A percentile compares a stretch with the other conserved stretches of the same genome.
phyloP scores from a whole-genome alignment of 139 green algal species.

The Chlorella vulgaris region DNA sequence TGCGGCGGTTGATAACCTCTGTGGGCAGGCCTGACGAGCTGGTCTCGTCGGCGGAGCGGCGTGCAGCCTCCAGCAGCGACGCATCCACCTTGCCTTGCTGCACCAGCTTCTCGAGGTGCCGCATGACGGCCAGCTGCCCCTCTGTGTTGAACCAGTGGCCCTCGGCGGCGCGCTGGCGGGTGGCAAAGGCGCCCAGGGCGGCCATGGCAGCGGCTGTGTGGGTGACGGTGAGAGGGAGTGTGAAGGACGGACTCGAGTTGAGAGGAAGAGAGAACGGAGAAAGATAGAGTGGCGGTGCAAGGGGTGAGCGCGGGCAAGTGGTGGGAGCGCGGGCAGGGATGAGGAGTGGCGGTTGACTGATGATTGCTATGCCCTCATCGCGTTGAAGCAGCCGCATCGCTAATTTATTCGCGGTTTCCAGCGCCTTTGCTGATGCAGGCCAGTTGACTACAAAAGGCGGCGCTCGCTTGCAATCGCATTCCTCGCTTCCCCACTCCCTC shows the following conservation, averaged over 20 bases:
- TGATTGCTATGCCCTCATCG: too few species aligned
- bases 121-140: constrained; percentile 15
- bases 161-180: constrained; percentile 33
- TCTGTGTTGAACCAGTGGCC: constrained; percentile 33
- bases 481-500: neutral
- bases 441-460: neutral
- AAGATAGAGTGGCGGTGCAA: too few species aligned
- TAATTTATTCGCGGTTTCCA: too few species aligned
- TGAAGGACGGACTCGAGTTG: too few species aligned
- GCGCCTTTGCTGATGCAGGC: too few species aligned
- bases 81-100: constrained; percentile 20
- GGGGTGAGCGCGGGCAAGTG: too few species aligned
- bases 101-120: constrained; percentile 34
- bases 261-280: too few species aligned
- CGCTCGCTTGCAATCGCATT: too few species aligned
- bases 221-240: too few species aligned
- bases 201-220: neutral
- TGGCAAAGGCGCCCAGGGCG: constrained; percentile 23
- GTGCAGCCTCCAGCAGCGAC: constrained; percentile 17
- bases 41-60: neutral
- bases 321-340: too few species aligned
- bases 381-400: neutral
- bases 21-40: neutral
- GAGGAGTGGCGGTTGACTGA: too few species aligned
- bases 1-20: constrained; percentile 6